phyloP scores from a whole-genome alignment of 495 filamentous ascomycete species.

The Xanthoparmelia taractica region DNA sequence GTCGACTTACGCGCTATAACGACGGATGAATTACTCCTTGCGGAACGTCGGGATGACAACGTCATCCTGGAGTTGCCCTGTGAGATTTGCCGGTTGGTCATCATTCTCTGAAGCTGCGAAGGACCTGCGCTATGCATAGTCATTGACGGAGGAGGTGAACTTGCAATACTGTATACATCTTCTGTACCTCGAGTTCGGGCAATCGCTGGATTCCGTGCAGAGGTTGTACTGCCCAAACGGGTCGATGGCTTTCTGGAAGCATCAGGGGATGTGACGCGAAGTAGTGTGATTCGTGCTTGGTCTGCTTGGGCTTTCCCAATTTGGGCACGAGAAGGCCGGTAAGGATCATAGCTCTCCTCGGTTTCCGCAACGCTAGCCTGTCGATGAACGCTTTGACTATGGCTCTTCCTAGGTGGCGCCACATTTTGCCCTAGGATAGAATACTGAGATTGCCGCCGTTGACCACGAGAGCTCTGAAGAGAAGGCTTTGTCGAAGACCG shows the following conservation, averaged over 20 bases:
- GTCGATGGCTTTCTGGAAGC: constrained; percentile 17
- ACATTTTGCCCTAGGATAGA: constrained; percentile 62
- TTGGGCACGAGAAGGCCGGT: constrained; percentile 54
- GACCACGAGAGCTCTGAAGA: constrained; percentile 33
- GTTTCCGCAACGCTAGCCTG: constrained; percentile 41
- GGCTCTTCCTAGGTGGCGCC: constrained; percentile 29
- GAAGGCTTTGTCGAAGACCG: constrained; percentile 40
- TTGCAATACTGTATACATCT: constrained; percentile 21
- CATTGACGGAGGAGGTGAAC: constrained; percentile 19
- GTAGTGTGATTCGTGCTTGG: constrained; percentile 59
- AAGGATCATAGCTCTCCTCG: constrained; percentile 73
- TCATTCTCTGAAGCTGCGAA: constrained; percentile 15
- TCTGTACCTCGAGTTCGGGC: constrained; percentile 14
- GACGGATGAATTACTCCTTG: constrained; percentile 47
- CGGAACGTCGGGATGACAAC: constrained; percentile 38
- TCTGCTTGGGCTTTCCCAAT: constrained; percentile 31
- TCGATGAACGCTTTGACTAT: constrained; percentile 35
- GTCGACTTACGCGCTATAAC: constrained; percentile 38
- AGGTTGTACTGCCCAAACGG: constrained; percentile 17
- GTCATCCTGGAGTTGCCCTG: constrained; percentile 21
- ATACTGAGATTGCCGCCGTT: constrained; percentile 55
- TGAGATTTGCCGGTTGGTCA: constrained; percentile 19
- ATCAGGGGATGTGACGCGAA: constrained; percentile 36
- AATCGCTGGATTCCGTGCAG: constrained; percentile 20
- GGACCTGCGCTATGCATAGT: constrained; percentile 16